Conservation (phyloP, 805 yeast species). For the Metschnikowia orientalis region DNA sequence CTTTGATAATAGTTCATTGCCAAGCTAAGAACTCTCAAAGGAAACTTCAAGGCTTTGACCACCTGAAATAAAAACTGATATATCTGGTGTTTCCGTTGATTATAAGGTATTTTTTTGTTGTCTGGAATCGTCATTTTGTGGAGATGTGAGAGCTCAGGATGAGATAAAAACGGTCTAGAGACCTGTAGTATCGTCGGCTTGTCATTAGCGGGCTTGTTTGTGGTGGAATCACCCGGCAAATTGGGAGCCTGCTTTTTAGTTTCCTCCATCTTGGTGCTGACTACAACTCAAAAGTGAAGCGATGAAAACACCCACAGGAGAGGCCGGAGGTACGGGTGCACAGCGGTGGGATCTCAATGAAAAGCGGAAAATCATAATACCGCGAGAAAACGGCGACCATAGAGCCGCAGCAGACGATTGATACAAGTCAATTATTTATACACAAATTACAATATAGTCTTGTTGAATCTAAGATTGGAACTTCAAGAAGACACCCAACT, state of each 20-base stretch:
- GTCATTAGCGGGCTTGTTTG: slow-evolving; percentile 5
- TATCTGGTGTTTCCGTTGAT: slow-evolving; percentile 50
- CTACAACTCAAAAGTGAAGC: slow-evolving; percentile 1
- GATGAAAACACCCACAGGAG: not conserved
- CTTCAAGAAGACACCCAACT: slow-evolving; percentile 84
- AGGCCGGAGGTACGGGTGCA: slow-evolving; percentile 11
- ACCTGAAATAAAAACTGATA: slow-evolving; percentile 52
- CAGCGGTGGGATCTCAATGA: no score
- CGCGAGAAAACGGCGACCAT: not conserved
- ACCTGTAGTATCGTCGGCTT: slow-evolving; percentile 31
- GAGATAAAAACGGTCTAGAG: slow-evolving; percentile 59
- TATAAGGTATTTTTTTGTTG: slow-evolving; percentile 39
- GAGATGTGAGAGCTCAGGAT: slow-evolving; percentile 47
- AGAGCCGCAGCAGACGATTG: slow-evolving; percentile 30
- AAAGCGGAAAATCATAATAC: no score
- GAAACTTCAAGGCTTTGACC: slow-evolving; percentile 55
- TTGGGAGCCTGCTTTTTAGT: slow-evolving; percentile 5
- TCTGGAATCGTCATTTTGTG: slow-evolving; percentile 52
- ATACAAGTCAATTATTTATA: slow-evolving; percentile 15
- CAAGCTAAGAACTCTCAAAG: slow-evolving; percentile 63
- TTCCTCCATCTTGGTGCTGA: slow-evolving; percentile 4
- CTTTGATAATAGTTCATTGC: slow-evolving; percentile 72
- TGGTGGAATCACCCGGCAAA: slow-evolving; percentile 2
- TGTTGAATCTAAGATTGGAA: slow-evolving; percentile 48
- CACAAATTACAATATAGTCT: slow-evolving; percentile 4